phyloP scores from a whole-genome alignment of 768 basidiomycete species.

The Calocera cornea region DNA sequence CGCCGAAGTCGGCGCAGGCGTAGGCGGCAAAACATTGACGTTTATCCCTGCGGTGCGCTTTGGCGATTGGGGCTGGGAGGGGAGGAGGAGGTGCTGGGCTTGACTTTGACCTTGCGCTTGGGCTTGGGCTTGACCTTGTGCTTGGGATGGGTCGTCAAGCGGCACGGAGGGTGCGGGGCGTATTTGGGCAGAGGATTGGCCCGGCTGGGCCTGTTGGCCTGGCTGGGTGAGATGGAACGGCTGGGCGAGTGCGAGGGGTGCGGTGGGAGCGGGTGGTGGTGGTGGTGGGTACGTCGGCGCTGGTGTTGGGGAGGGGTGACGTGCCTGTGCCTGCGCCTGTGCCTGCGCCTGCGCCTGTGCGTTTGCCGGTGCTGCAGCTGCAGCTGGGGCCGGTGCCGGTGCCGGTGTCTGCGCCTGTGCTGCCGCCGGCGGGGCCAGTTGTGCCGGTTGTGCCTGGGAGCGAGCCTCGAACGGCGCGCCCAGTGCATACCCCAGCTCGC shows the following conservation, averaged over 20 bases:
- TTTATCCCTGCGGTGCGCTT: neutral
- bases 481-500: too few relatives aligned
- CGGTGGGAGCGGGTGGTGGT: too few relatives aligned
- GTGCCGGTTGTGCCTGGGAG: constrained; percentile 19
- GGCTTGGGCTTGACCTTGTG: too few relatives aligned
- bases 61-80: constrained; percentile 21
- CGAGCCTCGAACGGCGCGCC: too few relatives aligned
- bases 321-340: constrained; percentile 18
- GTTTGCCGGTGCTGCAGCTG: neutral
- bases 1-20: neutral
- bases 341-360: constrained; percentile 10
- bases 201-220: too few relatives aligned
- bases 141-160: too few relatives aligned
- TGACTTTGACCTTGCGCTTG: constrained; percentile 17
- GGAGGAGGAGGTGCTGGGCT: neutral
- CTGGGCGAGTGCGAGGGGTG: too few relatives aligned
- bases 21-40: neutral
- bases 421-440: constrained; percentile 8
- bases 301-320: constrained; percentile 17
- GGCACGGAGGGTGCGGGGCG: too few relatives aligned
- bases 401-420: neutral
- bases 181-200: too few relatives aligned
- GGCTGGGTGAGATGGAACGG: too few relatives aligned
- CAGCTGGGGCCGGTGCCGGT: constrained; percentile 11
- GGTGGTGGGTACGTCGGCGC: too few relatives aligned